These are phyloP conservation scores for Achlya hypogyna DNA, from an alignment of 352 stramenopile genomes.

Conservation along the genomic window DNA sequence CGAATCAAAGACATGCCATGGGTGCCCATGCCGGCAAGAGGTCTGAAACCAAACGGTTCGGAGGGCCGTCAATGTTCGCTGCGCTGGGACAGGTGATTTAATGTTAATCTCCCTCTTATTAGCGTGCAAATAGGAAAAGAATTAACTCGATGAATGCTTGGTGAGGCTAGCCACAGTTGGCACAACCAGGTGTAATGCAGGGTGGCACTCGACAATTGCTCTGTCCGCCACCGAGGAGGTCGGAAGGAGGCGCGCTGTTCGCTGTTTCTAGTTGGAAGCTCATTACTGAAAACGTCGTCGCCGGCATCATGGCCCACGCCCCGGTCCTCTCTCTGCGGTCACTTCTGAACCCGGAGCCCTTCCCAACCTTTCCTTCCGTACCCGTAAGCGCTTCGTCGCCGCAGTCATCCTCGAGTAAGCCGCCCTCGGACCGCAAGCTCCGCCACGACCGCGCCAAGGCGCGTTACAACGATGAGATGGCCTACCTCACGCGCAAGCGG, in stretches of 20 bases:
- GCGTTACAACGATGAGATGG: slow-evolving; percentile 17
- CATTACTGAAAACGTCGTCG: background rate
- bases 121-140: too few species aligned
- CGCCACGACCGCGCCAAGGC: slow-evolving; percentile 13
- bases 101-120: too few species aligned
- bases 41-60: background rate
- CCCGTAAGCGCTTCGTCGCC: background rate
- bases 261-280: background rate
- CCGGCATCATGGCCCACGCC: background rate
- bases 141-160: background rate
- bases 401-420: background rate
- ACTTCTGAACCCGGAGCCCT: background rate
- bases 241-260: too few species aligned
- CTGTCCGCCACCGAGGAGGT: background rate
- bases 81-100: too few species aligned
- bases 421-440: background rate
- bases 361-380: background rate
- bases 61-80: too few species aligned
- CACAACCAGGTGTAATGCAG: background rate
- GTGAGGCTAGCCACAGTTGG: background rate
- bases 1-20: too few species aligned
- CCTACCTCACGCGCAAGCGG: background rate
- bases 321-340: background rate
- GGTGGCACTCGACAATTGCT: background rate
- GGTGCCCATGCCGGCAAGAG: slow-evolving; percentile 3